phyloP scores from a whole-genome alignment of 1,139 yeast genomes.

The Saccharomyces hybrid region DNA sequence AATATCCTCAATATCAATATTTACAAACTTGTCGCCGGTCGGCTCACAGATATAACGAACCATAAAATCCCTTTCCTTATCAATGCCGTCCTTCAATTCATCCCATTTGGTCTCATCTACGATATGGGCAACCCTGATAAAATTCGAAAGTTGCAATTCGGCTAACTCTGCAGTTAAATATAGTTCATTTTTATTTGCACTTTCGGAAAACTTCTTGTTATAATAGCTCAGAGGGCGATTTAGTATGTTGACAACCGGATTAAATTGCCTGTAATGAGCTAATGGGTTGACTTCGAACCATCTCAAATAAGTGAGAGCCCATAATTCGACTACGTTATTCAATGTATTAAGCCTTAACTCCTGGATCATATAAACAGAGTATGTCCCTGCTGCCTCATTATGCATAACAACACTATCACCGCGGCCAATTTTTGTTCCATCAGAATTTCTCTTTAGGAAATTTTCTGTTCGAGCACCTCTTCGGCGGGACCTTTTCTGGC shows the following conservation, averaged over 20 bases:
- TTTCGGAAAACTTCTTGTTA: slow-evolving; percentile 6
- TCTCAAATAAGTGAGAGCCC: slow-evolving; percentile 26
- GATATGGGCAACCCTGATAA: slow-evolving; percentile 9
- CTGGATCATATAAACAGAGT: slow-evolving; percentile 23
- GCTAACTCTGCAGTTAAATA: slow-evolving; percentile 12
- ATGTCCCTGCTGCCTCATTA: slow-evolving; percentile 15
- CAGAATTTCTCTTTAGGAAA: slow-evolving; percentile 13
- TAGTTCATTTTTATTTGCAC: slow-evolving; percentile 12
- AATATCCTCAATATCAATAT: slow-evolving; percentile 18
- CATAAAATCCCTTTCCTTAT: slow-evolving; percentile 8
- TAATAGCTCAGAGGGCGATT: neutral
- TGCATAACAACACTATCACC: slow-evolving; percentile 25
- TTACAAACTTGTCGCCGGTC: slow-evolving; percentile 13
- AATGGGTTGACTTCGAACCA: slow-evolving; percentile 25
- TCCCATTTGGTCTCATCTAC: slow-evolving; percentile 6
- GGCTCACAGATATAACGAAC: slow-evolving; percentile 20
- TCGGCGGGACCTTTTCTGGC: slow-evolving; percentile 17
- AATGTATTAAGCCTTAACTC: slow-evolving; percentile 28
- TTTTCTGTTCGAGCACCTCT: slow-evolving; percentile 15
- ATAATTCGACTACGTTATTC: slow-evolving; percentile 25
- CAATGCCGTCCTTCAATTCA: slow-evolving; percentile 1
- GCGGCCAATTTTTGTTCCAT: slow-evolving; percentile 19
- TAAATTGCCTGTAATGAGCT: slow-evolving; percentile 12
- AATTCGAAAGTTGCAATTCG: slow-evolving; percentile 11
- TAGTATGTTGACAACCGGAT: slow-evolving; percentile 6